phyloP scores from a whole-genome alignment of 306 rosid genomes.

The Cucumis hystrix region DNA sequence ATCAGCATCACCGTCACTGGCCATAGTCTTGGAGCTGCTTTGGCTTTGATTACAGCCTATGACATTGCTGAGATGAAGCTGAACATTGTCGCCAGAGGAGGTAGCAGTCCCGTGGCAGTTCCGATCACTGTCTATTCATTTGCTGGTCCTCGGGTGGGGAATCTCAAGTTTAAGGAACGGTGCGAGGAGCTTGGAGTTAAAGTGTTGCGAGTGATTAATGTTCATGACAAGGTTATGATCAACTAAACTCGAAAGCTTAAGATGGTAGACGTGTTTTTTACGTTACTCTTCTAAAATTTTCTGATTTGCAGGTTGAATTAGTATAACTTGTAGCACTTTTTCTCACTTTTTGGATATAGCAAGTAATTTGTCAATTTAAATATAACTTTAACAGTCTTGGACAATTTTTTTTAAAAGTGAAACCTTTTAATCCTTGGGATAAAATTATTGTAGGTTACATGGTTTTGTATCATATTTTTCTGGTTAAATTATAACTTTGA shows the following conservation, averaged over 20 bases:
- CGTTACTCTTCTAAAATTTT: no score
- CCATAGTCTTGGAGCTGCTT: slow-evolving; percentile 56
- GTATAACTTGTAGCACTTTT: no score
- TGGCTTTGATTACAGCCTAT: slow-evolving; percentile 42
- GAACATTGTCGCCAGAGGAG: neutral
- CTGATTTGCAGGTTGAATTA: no score
- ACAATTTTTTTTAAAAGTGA: no score
- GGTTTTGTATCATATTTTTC: no score
- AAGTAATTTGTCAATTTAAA: no score
- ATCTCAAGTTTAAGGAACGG: slow-evolving; percentile 41
- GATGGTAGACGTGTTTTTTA: neutral
- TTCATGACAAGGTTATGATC: slow-evolving; percentile 32
- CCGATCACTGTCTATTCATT: slow-evolving; percentile 50
- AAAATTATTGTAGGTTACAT: no score
- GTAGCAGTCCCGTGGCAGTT: neutral
- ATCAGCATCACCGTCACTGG: slow-evolving; percentile 52
- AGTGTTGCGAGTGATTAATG: slow-evolving; percentile 41
- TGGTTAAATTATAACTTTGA: no score
- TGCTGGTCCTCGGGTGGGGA: slow-evolving; percentile 57
- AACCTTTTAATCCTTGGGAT: no score
- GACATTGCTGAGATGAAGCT: slow-evolving; percentile 46
- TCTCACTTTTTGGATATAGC: no score
- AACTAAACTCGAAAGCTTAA: neutral
- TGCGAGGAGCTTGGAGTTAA: slow-evolving; percentile 60
- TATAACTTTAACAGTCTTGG: no score